Conservation (phyloP, 345 rosid genomes). For the Hevea brasiliensis region DNA sequence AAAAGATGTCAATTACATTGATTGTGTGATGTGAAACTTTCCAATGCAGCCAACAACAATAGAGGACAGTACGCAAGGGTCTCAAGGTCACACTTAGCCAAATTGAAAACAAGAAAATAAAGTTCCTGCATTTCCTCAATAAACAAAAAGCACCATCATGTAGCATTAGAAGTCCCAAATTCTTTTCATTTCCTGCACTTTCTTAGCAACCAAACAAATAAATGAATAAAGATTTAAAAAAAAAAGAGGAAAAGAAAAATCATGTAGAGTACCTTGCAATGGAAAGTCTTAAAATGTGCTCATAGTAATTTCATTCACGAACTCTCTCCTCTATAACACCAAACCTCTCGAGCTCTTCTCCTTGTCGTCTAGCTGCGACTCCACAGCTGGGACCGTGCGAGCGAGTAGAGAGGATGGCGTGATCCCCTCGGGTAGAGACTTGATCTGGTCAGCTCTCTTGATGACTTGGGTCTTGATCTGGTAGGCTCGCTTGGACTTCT, state of each 20-base stretch:
- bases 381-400: slow-evolving; percentile 14
- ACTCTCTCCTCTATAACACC: slow-evolving; percentile 60
- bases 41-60: no score
- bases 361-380: slow-evolving; percentile 3
- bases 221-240: not conserved
- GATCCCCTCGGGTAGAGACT: slow-evolving; percentile 42
- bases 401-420: slow-evolving; percentile 16
- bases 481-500: slow-evolving; percentile 55
- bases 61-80: not conserved
- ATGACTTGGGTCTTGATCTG: slow-evolving; percentile 50
- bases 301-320: slow-evolving; percentile 46
- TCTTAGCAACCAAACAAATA: not conserved
- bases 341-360: slow-evolving; percentile 43
- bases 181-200: not conserved
- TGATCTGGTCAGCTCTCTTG: slow-evolving; percentile 53
- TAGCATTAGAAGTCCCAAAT: not conserved
- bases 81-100: not conserved
- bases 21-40: not conserved
- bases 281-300: slow-evolving; percentile 63
- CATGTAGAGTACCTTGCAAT: slow-evolving; percentile 35
- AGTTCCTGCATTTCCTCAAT: not conserved
- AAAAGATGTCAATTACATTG: not conserved
- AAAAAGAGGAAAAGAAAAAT: no score
- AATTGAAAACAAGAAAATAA: not conserved
- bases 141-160: no score